Base-by-base conservation (phyloP, 768 basidiomycete genomes). In the Russula griseocarnosa region DNA sequence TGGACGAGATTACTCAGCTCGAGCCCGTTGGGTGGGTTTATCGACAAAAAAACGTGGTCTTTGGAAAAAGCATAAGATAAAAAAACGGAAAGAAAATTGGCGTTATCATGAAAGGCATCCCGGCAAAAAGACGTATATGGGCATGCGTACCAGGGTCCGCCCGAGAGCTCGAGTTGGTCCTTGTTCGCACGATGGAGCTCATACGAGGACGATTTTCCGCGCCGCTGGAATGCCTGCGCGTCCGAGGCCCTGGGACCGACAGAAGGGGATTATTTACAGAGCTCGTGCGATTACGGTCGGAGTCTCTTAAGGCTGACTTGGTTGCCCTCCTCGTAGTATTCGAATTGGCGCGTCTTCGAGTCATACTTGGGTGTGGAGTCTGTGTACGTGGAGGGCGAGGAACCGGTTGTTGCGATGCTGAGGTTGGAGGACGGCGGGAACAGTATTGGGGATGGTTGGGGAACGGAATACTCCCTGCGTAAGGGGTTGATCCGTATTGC, bases 21-120 rank as follows among this genome's bases (percentile, higher is more conserved):
- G 50, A 91, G 74, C 73, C 89, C 86, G 69, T 83, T 86, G 61
- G 82, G 81, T 49, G 83, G 81, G 63, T 81, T 80, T 69, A 92
- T 84, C 26, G 86, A 83, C 54, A 92, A 76, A 70, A 90, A 86
- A 76, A 90, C 78, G 70, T 91, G 88, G 67, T 84, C 89, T 91
- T 55, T 63, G 58, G n/a, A 55, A 55, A 46, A n/a, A 6, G 13
- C 0, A 26, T 46, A 9, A 46, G 8, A 26, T 46, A 24, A 58
- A 30, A 26, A 38, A 16, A 38, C 1, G 16, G 16, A 59, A 10
- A 34, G 56, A 57, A 51, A 54, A 60, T 10, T 10, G n/a, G 34
- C 28, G 49, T n/a, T 18, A 55, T 56, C 32, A 34, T 46, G 24
- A 56, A 61, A 49, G 58, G 47, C 40, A 42, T 51, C 52, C 38